A percentile compares a stretch with the other conserved stretches of the same genome.
Evolutionary conservation across 208 protist species (phyloP).

Genomic region (Paratrypanosoma confusum): DNA sequence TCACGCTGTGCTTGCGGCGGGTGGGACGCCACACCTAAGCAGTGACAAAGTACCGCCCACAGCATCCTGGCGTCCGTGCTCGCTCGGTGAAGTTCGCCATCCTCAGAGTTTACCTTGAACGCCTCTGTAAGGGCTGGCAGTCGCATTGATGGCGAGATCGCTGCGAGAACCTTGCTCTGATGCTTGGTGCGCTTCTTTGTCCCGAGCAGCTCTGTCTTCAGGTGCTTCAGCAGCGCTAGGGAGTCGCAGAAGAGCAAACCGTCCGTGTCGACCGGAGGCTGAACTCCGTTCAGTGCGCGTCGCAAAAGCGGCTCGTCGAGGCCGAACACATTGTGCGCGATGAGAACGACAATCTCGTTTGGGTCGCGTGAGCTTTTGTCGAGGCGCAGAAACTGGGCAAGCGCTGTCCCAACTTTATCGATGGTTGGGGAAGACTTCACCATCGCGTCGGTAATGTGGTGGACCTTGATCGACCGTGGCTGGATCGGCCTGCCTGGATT

Average conservation of each 20-base stretch:
- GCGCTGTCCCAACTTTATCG: constrained; percentile 30
- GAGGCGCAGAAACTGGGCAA: constrained; percentile 59
- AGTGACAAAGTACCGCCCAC: constrained; percentile 74
- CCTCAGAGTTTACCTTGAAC: constrained; percentile 40
- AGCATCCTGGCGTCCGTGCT: constrained; percentile 74
- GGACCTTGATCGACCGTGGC: constrained; percentile 51
- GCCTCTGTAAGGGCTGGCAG: constrained; percentile 50
- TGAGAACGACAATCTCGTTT: constrained; percentile 54
- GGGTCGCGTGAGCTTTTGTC: constrained; percentile 19
- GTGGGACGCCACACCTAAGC: constrained; percentile 23
- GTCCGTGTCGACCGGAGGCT: constrained; percentile 22
- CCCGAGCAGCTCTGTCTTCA: constrained; percentile 27
- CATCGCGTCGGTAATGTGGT: constrained; percentile 75
- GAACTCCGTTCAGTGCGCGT: constrained; percentile 34
- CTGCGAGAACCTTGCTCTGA: constrained; percentile 23
- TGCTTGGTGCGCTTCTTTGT: constrained; percentile 2
- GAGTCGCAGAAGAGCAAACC: constrained; percentile 79
- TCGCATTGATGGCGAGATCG: constrained; percentile 48
- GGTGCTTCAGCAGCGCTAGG: constrained; percentile 37
- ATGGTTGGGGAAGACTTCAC: constrained; percentile 47
- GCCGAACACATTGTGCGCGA: constrained; percentile 78
- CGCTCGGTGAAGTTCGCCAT: constrained; percentile 70
- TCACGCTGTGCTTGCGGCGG: constrained; percentile 29
- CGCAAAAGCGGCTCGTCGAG: constrained; percentile 81
- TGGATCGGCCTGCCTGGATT: constrained; percentile 58